Evolutionary conservation across 345 rosid species (phyloP).

Genomic region (Eucalyptus dawsonii): DNA sequence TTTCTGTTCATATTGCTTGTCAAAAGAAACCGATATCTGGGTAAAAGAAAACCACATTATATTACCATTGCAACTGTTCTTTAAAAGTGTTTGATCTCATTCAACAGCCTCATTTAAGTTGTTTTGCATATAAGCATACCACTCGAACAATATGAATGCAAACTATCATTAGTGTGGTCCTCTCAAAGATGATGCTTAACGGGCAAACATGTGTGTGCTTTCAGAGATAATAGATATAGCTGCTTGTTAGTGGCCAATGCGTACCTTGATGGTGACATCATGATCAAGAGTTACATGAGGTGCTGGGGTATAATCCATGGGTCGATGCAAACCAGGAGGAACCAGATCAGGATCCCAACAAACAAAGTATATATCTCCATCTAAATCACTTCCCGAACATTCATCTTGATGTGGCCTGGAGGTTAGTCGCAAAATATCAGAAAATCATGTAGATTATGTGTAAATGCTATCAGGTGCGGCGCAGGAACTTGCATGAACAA

Average conservation of each 20-base stretch:
- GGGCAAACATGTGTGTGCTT: background rate
- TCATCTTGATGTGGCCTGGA: conserved; percentile 74
- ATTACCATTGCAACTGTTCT: background rate
- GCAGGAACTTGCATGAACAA: background rate
- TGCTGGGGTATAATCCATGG: conserved; percentile 70
- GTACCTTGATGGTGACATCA: conserved; percentile 58
- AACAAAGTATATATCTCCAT: conserved; percentile 77
- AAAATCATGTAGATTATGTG: background rate
- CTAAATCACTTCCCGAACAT: conserved; percentile 80
- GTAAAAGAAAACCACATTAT: background rate
- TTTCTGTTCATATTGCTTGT: background rate
- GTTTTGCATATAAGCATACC: background rate
- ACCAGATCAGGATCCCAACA: conserved; percentile 62
- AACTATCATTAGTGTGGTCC: background rate
- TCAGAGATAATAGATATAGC: background rate
- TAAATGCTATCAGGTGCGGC: background rate
- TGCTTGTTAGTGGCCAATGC: background rate
- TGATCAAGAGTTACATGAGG: conserved; percentile 41
- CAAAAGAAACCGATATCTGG: background rate
- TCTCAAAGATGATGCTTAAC: background rate
- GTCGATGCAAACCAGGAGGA: conserved; percentile 19
- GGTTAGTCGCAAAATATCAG: background rate
- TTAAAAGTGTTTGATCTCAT: background rate
- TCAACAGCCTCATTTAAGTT: background rate
- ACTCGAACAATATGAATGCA: background rate